Evolutionary conservation across 23 red algal species (phyloP).

Genomic region (Rhodosorus marinus): DNA sequence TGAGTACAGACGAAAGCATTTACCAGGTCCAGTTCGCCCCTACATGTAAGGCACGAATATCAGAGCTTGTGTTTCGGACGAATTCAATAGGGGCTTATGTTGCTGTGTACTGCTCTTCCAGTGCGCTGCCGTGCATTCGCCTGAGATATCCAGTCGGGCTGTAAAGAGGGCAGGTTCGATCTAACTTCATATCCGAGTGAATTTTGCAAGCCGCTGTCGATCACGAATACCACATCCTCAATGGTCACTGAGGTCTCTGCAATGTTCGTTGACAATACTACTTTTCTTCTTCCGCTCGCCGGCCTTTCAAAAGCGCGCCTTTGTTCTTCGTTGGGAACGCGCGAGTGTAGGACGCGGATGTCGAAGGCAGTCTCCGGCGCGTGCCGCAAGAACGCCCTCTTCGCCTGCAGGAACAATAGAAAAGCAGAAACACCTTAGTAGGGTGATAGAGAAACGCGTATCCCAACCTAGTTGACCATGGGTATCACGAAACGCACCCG

Average conservation of each 20-base stretch:
- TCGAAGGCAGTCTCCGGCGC: neutral
- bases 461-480: neutral
- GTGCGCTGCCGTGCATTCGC: constrained; percentile 20
- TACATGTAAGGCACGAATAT: no score
- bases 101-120: no score
- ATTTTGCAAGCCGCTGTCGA: constrained; percentile 11
- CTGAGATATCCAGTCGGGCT: constrained; percentile 1
- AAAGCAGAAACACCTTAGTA: neutral
- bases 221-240: constrained; percentile 9
- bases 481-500: neutral
- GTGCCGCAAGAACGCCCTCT: neutral
- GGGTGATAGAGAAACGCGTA: neutral
- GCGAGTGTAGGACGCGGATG: constrained; percentile 5
- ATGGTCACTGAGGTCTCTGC: constrained; percentile 30
- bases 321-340: constrained; percentile 8
- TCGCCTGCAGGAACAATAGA: neutral
- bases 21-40: constrained; percentile 9
- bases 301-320: constrained; percentile 9
- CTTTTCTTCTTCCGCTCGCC: constrained; percentile 8
- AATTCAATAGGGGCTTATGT: no score
- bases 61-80: no score
- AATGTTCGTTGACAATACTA: constrained; percentile 20
- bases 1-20: constrained; percentile 32
- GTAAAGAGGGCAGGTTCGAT: constrained; percentile 3
- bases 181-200: constrained; percentile 2